These are phyloP conservation scores for Pecoramyces ruminantium DNA, from an alignment of 192 early-diverging fungal species.

Conservation along the genomic window DNA sequence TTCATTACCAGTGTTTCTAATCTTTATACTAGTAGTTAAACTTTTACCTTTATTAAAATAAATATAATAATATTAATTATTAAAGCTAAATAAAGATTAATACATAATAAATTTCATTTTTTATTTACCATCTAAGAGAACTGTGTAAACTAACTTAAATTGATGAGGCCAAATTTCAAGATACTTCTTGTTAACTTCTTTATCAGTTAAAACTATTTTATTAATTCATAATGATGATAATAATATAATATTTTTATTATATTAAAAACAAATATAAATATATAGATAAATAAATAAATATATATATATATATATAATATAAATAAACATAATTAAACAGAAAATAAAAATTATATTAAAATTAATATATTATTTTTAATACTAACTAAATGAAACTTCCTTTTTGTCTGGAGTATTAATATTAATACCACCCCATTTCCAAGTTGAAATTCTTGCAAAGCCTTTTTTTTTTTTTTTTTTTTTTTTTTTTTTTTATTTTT, in stretches of 20 bases:
- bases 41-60: conserved; percentile 14
- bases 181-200: conserved; percentile 30
- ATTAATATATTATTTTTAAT: too few species aligned
- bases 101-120: too few species aligned
- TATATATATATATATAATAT: too few species aligned
- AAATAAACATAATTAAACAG: too few species aligned
- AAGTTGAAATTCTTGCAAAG: conserved; percentile 7
- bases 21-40: conserved; percentile 50
- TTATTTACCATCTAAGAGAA: conserved; percentile 45
- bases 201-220: conserved; percentile 26
- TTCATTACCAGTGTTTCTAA: conserved; percentile 54
- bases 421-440: conserved; percentile 26
- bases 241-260: background rate
- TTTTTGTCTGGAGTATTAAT: conserved; percentile 27
- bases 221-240: too few species aligned
- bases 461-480: background rate
- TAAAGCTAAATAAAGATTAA: too few species aligned
- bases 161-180: conserved; percentile 44
- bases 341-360: too few species aligned
- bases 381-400: conserved; percentile 25
- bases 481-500: too few species aligned
- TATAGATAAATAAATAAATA: too few species aligned
- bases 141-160: conserved; percentile 64
- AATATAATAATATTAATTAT: too few species aligned
- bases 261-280: too few species aligned